A percentile compares a stretch with the other conserved stretches of the same genome.
Conservation (phyloP, 768 basidiomycete species). For the Podaxis carcinomalis region DNA sequence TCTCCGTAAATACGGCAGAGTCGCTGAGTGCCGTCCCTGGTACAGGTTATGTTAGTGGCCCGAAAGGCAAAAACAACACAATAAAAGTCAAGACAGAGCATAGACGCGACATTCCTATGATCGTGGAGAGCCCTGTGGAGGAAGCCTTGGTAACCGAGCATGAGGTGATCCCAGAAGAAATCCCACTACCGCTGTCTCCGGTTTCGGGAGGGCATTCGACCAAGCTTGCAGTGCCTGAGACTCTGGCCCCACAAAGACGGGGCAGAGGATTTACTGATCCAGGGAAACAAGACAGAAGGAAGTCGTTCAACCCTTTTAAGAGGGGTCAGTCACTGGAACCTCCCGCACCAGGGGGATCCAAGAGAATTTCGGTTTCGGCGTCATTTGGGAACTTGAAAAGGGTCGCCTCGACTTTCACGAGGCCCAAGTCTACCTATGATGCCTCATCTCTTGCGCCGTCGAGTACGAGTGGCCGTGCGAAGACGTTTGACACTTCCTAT, state of each 20-base stretch:
- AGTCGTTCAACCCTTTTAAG: slow-evolving; percentile 35
- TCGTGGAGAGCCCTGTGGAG: slow-evolving; percentile 36
- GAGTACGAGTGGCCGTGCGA: slow-evolving; percentile 10
- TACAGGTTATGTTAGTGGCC: neutral
- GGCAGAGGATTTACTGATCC: slow-evolving; percentile 16
- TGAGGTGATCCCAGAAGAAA: neutral
- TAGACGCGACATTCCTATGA: slow-evolving; percentile 22
- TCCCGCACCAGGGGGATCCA: slow-evolving; percentile 1
- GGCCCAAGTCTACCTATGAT: neutral
- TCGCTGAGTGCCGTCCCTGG: slow-evolving; percentile 4
- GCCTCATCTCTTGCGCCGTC: slow-evolving; percentile 3
- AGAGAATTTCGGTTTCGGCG: neutral
- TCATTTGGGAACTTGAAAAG: slow-evolving; percentile 3
- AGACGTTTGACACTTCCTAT: slow-evolving; percentile 27
- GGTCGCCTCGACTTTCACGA: neutral
- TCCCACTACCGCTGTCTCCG: slow-evolving; percentile 3
- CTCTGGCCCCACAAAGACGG: neutral
- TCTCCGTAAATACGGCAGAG: slow-evolving; percentile 19
- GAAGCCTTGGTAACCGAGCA: slow-evolving; percentile 16
- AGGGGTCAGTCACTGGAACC: slow-evolving; percentile 20
- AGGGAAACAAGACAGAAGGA: slow-evolving; percentile 14
- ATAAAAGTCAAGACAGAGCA: slow-evolving; percentile 19
- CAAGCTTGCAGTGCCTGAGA: neutral
- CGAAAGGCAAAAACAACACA: slow-evolving; percentile 16
- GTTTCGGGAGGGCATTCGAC: neutral